These are phyloP conservation scores for Hypholoma sublateritium DNA, from an alignment of 768 basidiomycete species.

Conservation along the genomic window DNA sequence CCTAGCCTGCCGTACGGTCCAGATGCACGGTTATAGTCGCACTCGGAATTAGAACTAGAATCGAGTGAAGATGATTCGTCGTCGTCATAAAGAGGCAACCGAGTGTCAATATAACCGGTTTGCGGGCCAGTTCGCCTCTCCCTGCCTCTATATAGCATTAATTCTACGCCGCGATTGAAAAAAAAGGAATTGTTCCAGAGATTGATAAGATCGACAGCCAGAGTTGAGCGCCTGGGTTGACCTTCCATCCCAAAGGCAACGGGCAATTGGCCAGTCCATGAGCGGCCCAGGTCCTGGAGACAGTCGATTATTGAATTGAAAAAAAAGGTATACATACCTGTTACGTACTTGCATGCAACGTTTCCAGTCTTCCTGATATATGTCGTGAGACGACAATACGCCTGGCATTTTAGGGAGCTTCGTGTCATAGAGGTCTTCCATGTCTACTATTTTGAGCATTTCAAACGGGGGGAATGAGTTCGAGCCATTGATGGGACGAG, in stretches of 20 bases:
- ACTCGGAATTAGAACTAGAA: conserved; percentile 36
- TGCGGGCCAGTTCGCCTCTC: conserved; percentile 72
- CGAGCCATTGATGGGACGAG: conserved; percentile 66
- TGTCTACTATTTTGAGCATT: conserved; percentile 68
- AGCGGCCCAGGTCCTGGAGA: conserved; percentile 65
- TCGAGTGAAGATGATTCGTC: conserved; percentile 41
- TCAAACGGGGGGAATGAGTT: conserved; percentile 71
- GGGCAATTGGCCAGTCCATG: conserved; percentile 78
- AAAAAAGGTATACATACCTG: background rate
- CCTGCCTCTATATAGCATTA: conserved; percentile 77
- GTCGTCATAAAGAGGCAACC: conserved; percentile 47
- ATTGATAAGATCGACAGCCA: conserved; percentile 72
- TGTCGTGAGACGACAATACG: conserved; percentile 73
- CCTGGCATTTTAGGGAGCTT: conserved; percentile 70
- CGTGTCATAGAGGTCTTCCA: conserved; percentile 68
- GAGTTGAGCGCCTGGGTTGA: conserved; percentile 50
- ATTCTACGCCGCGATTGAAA: conserved; percentile 69
- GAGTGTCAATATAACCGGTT: conserved; percentile 53
- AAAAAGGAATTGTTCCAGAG: conserved; percentile 83
- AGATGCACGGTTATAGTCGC: conserved; percentile 28
- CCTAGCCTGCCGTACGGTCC: conserved; percentile 40
- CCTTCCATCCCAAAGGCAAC: conserved; percentile 51
- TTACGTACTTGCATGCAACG: conserved; percentile 69
- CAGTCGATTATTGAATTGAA: background rate
- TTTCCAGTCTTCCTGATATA: conserved; percentile 78